These are phyloP conservation scores for Cryptosporidium xiaoi DNA, from an alignment of 169 alveolate species.

Conservation along the genomic window DNA sequence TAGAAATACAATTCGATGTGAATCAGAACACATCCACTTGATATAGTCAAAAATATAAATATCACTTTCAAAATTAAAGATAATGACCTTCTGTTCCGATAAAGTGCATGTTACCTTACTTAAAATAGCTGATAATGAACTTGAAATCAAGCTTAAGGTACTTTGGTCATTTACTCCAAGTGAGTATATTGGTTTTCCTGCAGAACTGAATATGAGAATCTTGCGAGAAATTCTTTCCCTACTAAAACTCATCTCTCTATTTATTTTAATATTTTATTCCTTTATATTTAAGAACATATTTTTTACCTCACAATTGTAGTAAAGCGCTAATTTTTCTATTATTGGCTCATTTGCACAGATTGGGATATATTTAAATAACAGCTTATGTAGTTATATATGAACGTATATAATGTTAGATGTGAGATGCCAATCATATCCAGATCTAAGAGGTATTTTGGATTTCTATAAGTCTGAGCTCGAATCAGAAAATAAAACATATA, in stretches of 20 bases:
- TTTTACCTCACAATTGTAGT: background rate
- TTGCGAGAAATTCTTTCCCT: background rate
- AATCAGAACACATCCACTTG: constrained; percentile 68
- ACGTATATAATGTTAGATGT: constrained; percentile 32
- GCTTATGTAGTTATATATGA: background rate
- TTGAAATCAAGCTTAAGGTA: constrained; percentile 11
- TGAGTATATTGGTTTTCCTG: constrained; percentile 71
- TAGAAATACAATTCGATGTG: constrained; percentile 30
- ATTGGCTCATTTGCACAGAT: background rate
- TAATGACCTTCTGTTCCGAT: constrained; percentile 4
- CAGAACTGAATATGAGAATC: constrained; percentile 44
- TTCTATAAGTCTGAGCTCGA: constrained; percentile 66
- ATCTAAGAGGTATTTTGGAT: constrained; percentile 53
- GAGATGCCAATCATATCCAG: constrained; percentile 24
- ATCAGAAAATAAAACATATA: constrained; percentile 47
- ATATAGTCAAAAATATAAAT: constrained; percentile 9
- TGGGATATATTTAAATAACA: background rate
- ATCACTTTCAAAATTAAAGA: background rate
- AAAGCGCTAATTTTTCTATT: background rate
- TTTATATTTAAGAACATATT: background rate
- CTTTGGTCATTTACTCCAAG: constrained; percentile 21
- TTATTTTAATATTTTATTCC: background rate
- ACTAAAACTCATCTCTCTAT: background rate
- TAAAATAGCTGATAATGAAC: constrained; percentile 38
- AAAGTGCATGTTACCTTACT: constrained; percentile 31